A percentile compares a stretch with the other conserved stretches of the same genome.
phyloP scores from a whole-genome alignment of 2,329 filamentous ascomycete genomes.

The Ascocoryne sarcoides region DNA sequence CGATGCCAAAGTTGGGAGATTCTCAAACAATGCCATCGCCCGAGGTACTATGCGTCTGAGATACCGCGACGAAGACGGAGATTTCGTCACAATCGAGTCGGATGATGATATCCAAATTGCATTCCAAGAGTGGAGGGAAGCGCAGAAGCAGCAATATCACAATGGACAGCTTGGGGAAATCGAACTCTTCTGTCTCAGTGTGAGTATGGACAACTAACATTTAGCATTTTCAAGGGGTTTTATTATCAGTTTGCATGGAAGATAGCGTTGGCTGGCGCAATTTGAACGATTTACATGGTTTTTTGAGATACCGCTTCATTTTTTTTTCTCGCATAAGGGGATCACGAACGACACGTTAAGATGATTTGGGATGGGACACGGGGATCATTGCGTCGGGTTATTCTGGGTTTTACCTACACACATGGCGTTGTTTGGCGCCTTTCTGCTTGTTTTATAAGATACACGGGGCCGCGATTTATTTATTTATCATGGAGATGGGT shows the following conservation, averaged over 20 bases:
- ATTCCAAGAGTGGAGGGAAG: conserved; percentile 88
- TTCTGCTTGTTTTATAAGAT: conserved; percentile 1
- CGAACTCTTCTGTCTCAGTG: conserved; percentile 72
- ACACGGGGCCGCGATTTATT: not conserved
- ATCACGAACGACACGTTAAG: conserved; percentile 25
- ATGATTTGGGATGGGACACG: conserved; percentile 19
- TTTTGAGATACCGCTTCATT: conserved; percentile 13
- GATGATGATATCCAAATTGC: conserved; percentile 96
- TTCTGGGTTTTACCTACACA: not conserved
- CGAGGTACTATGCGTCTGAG: conserved; percentile 77
- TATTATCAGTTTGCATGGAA: conserved; percentile 6
- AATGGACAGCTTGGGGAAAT: conserved; percentile 77
- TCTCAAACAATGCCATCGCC: conserved; percentile 75
- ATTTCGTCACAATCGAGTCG: conserved; percentile 86
- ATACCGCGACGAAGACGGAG: conserved; percentile 86
- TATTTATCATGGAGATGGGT: not conserved
- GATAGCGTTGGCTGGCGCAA: conserved; percentile 7
- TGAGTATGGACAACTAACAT: conserved; percentile 25
- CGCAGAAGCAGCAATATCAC: conserved; percentile 50
- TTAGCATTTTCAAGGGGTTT: conserved; percentile 1
- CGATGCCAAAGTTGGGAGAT: conserved; percentile 84
- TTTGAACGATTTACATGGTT: conserved; percentile 12
- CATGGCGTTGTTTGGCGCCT: conserved; percentile 3
- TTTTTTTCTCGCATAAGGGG: conserved; percentile 13
- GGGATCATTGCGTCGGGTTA: not conserved